Conservation (phyloP, 495 filamentous ascomycete genomes). For the Hypoxylon fuscum region DNA sequence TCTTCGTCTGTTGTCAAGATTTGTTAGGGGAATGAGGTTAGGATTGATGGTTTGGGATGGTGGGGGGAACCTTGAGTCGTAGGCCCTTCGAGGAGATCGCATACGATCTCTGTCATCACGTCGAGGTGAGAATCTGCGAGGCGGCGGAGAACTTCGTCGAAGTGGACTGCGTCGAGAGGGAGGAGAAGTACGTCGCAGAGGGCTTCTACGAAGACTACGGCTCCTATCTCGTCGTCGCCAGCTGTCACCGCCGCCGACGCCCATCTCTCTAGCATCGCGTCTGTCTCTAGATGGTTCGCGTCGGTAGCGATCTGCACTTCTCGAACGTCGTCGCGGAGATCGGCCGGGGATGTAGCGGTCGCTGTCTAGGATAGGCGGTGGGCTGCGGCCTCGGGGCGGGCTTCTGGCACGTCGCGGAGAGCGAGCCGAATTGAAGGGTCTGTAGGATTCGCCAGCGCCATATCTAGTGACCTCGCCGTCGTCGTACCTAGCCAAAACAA, state of each 20-base stretch:
- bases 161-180: constrained; percentile 51
- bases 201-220: constrained; percentile 47
- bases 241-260: no score
- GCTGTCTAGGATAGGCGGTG: constrained; percentile 49
- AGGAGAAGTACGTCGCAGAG: constrained; percentile 39
- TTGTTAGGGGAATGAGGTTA: constrained; percentile 42
- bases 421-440: constrained; percentile 59
- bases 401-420: constrained; percentile 55
- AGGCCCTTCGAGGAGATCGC: constrained; percentile 47
- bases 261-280: constrained; percentile 36
- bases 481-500: constrained; percentile 50
- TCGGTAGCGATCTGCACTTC: constrained; percentile 47
- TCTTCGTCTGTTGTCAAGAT: constrained; percentile 48
- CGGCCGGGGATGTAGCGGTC: constrained; percentile 49
- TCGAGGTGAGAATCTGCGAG: constrained; percentile 55
- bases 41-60: constrained; percentile 32
- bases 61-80: constrained; percentile 43
- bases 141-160: constrained; percentile 46
- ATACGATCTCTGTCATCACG: constrained; percentile 47
- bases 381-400: constrained; percentile 49
- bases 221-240: constrained; percentile 53
- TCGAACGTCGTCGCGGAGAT: constrained; percentile 46
- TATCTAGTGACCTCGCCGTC: constrained; percentile 65
- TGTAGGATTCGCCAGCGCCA: constrained; percentile 65
- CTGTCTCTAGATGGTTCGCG: constrained; percentile 47